phyloP scores from a whole-genome alignment of 1,284 basidiomycete species.

The Hemileia vastatrix region DNA sequence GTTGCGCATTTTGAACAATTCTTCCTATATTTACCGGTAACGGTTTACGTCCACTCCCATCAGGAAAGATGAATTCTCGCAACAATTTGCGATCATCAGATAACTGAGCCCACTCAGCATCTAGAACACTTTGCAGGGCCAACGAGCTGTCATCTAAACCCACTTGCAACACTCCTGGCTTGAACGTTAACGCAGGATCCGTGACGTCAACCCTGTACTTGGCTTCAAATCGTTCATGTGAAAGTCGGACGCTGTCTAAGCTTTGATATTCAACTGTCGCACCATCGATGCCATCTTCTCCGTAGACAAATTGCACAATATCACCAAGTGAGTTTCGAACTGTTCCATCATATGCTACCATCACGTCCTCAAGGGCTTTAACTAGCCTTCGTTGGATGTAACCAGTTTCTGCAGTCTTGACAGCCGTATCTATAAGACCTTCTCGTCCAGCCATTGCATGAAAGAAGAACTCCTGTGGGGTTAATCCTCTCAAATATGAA shows the following conservation, averaged over 20 bases:
- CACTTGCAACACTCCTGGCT: slow-evolving; percentile 67
- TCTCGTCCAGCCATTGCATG: slow-evolving; percentile 99
- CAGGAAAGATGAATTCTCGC: slow-evolving; percentile 69
- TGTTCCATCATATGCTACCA: slow-evolving; percentile 95
- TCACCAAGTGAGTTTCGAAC: slow-evolving; percentile 94
- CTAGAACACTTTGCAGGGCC: slow-evolving; percentile 70
- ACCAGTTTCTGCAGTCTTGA: slow-evolving; percentile 99
- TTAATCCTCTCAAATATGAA: slow-evolving; percentile 94
- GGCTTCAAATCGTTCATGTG: slow-evolving; percentile 72
- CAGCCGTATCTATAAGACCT: slow-evolving; percentile 97
- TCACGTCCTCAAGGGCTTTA: slow-evolving; percentile 94
- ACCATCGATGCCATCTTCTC: slow-evolving; percentile 98
- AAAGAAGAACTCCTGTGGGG: slow-evolving; percentile 99
- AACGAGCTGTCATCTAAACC: slow-evolving; percentile 84
- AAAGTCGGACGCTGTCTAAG: slow-evolving; percentile 77
- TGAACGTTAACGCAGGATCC: slow-evolving; percentile 52
- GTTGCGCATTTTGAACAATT: slow-evolving; percentile 87
- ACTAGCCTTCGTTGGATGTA: slow-evolving; percentile 97
- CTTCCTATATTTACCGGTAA: slow-evolving; percentile 89
- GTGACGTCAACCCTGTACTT: slow-evolving; percentile 89
- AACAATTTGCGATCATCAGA: slow-evolving; percentile 64
- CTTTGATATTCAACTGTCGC: slow-evolving; percentile 93
- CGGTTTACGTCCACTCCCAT: slow-evolving; percentile 60
- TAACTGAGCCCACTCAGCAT: slow-evolving; percentile 75
- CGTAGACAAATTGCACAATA: slow-evolving; percentile 91